Percentiles rank a stretch among this genome's conserved stretches.
These are phyloP conservation scores for Verticillium nonalfalfae DNA, from an alignment of 2,329 filamentous ascomycete genomes.

Conservation along the genomic window DNA sequence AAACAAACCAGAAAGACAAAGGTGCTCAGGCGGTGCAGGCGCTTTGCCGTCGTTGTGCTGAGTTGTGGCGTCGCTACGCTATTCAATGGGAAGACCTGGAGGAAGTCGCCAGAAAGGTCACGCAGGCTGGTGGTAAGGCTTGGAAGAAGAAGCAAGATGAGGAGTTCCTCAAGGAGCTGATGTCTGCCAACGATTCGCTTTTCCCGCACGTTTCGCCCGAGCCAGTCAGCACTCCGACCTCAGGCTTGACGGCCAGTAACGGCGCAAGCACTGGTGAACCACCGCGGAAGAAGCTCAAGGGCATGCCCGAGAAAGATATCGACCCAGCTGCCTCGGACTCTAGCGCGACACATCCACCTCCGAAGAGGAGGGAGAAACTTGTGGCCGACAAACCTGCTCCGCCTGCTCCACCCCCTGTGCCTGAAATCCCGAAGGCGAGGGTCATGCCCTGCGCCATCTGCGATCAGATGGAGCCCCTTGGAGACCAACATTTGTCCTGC, in stretches of 20 bases:
- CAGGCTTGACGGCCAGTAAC: slow-evolving; percentile 20
- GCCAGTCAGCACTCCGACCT: slow-evolving; percentile 18
- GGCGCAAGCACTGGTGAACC: slow-evolving; percentile 37
- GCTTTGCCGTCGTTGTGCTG: slow-evolving; percentile 82
- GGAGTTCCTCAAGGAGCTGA: slow-evolving; percentile 72
- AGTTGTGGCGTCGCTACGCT: slow-evolving; percentile 91
- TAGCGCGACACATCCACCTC: slow-evolving; percentile 17
- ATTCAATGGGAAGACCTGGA: slow-evolving; percentile 95
- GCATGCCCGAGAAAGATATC: slow-evolving; percentile 41
- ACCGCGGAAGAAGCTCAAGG: slow-evolving; percentile 61
- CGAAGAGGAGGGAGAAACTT: slow-evolving; percentile 55
- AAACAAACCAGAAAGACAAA: slow-evolving; percentile 71
- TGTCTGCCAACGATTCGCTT: slow-evolving; percentile 57
- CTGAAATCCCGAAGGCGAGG: slow-evolving; percentile 73
- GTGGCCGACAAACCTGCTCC: slow-evolving; percentile 42
- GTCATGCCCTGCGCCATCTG: slow-evolving; percentile 83
- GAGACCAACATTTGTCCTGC: slow-evolving; percentile 71
- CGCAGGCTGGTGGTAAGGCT: slow-evolving; percentile 69
- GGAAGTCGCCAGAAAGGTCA: slow-evolving; percentile 82
- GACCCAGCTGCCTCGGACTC: slow-evolving; percentile 41
- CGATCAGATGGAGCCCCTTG: slow-evolving; percentile 62
- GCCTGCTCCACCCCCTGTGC: slow-evolving; percentile 57
- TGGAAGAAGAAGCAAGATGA: slow-evolving; percentile 90
- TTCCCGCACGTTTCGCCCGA: slow-evolving; percentile 31
- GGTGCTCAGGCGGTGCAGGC: slow-evolving; percentile 68